Evolutionary conservation across 2,329 filamentous ascomycete genomes (phyloP), one percentile per base, ranked within the genome.

Genomic region (Colletotrichum viniferum): DNA sequence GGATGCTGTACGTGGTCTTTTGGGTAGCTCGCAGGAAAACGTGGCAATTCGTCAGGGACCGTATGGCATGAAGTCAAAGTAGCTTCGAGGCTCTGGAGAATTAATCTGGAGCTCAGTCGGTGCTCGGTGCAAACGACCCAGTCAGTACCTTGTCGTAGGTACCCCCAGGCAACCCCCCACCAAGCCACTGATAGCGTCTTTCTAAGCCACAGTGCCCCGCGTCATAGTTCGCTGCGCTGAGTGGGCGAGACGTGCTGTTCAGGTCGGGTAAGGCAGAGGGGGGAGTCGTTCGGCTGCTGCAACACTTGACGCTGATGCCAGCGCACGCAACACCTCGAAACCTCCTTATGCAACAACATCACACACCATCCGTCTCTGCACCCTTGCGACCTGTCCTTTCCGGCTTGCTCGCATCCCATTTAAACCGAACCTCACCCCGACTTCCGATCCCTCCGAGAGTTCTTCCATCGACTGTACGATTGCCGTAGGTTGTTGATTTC

Each of bases 121-220:
- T 21, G 43, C n/a, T 21, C n/a, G 2, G 3, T 21, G n/a, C 43
- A 7, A 52, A 52, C n/a, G 43, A 52, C 43, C n/a, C 38, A 48
- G 43, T 52, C 38, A 48, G 43, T 52, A 52, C 43, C 18, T 48
- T 48, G 38, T n/a, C 18, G 38, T 24, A 61, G 28, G 28, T 36
- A 58, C 21, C 12, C 67, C 55, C n/a, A 48, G 18, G 71, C 61
- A 36, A 26, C n/a, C 30, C 58, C 56, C 56, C 30, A 26, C 18
- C 32, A 56, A 71, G 60, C 58, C 26, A 71, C 32, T 28, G 16
- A 38, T 43, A 24, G 34, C 48, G 34, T 55, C 43, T 55, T 60
- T 69, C 66, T 70, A 67, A 69, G 68, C 72, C 73, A 75, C 73
- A 75, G 55, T n/a, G 32, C 73, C 73, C 69, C 73, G 69, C 73